Base-by-base conservation (phyloP, 331 rosid species). In the Pyracantha coccinea region DNA sequence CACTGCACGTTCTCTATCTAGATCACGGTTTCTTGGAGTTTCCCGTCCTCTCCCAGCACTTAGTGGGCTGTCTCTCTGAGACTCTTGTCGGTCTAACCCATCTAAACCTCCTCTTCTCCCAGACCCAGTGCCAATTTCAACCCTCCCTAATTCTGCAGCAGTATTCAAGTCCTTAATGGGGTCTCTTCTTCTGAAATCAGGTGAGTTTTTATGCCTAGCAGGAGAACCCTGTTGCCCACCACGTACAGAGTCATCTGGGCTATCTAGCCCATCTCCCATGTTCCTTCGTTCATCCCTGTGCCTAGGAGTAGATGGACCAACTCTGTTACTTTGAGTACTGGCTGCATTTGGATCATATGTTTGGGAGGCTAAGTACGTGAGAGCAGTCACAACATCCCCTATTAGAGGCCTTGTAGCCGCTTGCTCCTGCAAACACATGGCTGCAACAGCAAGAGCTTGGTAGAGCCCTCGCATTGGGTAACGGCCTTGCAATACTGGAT, bases 311-410 rank as follows among this genome's bases (percentile, higher is more conserved):
- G 94, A 89, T 38, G 89, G 73, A 65, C 96, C 94, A 24, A 81
- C 82, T 72, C 97, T 85, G 82, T 73, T 89, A 52, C 85, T 84
- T 64, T 80, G 88, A 71, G 78, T 64, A 62, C 53, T 82, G 59
- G 84, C 69, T 54, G 91, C 81, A 85, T 89, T 92, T n/a, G 97
- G 96, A 58, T 95, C 99, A 68, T 85, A 95, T 35, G 91, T 84
- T 83, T 95, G 99, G n/a, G 99, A 90, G 70, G 99, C 99, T 69
- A 95, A 82, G 84, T 95, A 89, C 7, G 90, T 79, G 45, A 93
- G 93, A 61, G 92, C 90, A 52, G 85, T 85, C 72, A 93, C 97
- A 28, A 93, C 96, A 52, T 93, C 96, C 61, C 90, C 86, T 1
- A 93, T 93, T 7, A 82, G 81, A 76, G 98, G 98, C 80, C 98